Evolutionary conservation across 1,284 basidiomycete species (phyloP).

Genomic region (Rhodotorula glutinis): DNA sequence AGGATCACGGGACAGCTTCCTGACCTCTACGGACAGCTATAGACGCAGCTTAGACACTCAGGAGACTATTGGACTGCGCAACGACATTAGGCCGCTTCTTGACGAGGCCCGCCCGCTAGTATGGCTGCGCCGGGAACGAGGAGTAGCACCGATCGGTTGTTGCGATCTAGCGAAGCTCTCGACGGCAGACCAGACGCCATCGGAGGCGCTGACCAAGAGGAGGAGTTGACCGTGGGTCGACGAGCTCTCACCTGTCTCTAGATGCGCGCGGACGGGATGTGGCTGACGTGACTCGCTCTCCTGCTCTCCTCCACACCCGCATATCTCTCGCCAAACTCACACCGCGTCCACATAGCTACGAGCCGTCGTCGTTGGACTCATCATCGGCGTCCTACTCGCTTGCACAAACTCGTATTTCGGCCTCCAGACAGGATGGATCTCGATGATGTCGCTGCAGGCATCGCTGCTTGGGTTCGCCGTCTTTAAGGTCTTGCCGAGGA

Average conservation of each 20-base stretch:
- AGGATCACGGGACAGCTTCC: too few species aligned
- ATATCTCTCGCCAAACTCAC: too few species aligned
- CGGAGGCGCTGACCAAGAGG: not conserved
- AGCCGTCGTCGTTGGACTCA: constrained; percentile 59
- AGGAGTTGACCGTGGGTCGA: constrained; percentile 2
- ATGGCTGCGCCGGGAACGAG: not conserved
- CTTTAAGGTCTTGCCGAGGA: constrained; percentile 60
- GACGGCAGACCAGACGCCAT: too few species aligned
- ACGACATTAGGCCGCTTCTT: too few species aligned
- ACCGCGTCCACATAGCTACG: constrained; percentile 42
- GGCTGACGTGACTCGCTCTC: too few species aligned
- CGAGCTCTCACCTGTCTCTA: not conserved
- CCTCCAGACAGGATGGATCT: constrained; percentile 26
- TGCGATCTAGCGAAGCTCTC: not conserved
- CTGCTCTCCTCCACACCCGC: too few species aligned
- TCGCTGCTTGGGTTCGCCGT: constrained; percentile 79
- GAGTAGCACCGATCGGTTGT: not conserved
- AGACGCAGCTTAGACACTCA: too few species aligned
- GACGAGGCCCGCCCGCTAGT: too few species aligned
- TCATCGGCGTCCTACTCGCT: constrained; percentile 66
- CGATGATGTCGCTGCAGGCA: constrained; percentile 76
- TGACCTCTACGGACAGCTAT: too few species aligned
- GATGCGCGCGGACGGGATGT: too few species aligned
- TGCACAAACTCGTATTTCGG: constrained; percentile 29
- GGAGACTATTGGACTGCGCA: too few species aligned